Percentiles rank a stretch among this genome's conserved stretches.
Conservation (phyloP, 441 rosid genomes). For the Hura crepitans region DNA sequence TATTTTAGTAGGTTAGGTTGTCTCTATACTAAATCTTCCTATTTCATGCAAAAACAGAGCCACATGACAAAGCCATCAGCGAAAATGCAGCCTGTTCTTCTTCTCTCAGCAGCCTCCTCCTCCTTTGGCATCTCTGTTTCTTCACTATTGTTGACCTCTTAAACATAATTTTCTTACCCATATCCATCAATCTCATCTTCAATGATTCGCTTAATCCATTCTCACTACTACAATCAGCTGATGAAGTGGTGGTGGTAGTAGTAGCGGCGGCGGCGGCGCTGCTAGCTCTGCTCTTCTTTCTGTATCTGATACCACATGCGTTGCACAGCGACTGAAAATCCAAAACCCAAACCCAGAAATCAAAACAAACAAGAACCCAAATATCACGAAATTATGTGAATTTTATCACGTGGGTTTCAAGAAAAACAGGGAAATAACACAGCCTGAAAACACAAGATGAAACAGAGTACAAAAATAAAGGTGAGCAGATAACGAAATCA, state of each 20-base stretch:
- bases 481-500: background rate
- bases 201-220: slow-evolving; percentile 28
- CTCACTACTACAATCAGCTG: background rate
- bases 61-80: slow-evolving; percentile 67
- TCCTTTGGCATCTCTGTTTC: slow-evolving; percentile 62
- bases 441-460: too few species aligned
- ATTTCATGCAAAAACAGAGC: slow-evolving; percentile 49
- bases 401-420: background rate
- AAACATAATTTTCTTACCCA: slow-evolving; percentile 34
- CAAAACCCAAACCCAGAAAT: background rate
- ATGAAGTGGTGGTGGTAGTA: background rate
- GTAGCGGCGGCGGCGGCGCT: background rate
- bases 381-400: background rate
- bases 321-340: slow-evolving; percentile 72
- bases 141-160: slow-evolving; percentile 39
- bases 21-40: background rate
- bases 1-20: background rate
- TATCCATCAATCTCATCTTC: slow-evolving; percentile 34
- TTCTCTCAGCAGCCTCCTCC: slow-evolving; percentile 45
- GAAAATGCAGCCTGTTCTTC: slow-evolving; percentile 85
- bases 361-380: background rate
- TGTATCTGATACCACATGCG: slow-evolving; percentile 86
- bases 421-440: too few species aligned
- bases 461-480: too few species aligned
- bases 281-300: slow-evolving; percentile 47